A percentile compares a stretch with the other conserved stretches of the same genome.
phyloP scores from a whole-genome alignment of 2,329 filamentous ascomycete genomes.

The Xylariales sp. region DNA sequence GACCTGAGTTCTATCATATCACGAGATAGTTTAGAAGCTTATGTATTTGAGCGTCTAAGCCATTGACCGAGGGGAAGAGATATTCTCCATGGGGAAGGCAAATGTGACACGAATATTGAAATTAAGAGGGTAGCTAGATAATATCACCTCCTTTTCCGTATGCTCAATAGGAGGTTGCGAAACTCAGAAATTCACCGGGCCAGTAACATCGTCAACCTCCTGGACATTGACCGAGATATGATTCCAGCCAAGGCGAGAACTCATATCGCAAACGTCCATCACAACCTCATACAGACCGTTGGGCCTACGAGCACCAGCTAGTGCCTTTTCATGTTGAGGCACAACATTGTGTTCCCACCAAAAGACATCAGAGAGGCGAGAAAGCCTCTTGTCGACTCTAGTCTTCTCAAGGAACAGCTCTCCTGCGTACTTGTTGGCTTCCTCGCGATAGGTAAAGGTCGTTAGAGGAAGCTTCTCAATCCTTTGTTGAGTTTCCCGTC shows the following conservation, averaged over 20 bases:
- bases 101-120: too few species aligned
- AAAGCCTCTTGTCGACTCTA: conserved; percentile 29
- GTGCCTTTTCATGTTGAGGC: conserved; percentile 30
- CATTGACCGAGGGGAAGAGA: too few species aligned
- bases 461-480: conserved; percentile 29
- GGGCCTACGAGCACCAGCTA: conserved; percentile 2
- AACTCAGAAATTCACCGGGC: conserved; percentile 43
- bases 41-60: too few species aligned
- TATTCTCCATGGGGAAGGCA: too few species aligned
- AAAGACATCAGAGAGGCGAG: conserved; percentile 28
- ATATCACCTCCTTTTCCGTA: too few species aligned
- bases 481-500: conserved; percentile 1
- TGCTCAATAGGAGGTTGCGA: too few species aligned
- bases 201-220: conserved; percentile 39
- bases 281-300: conserved; percentile 33
- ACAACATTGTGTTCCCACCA: conserved; percentile 40
- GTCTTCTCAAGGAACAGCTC: conserved; percentile 37
- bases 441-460: conserved; percentile 39
- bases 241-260: conserved; percentile 40
- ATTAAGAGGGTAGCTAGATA: too few species aligned
- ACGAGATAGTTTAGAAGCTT: too few species aligned
- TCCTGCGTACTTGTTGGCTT: conserved; percentile 42
- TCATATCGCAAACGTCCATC: conserved; percentile 39
- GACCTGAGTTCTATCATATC: too few species aligned
- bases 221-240: conserved; percentile 40